Base-by-base conservation (phyloP, 2,329 filamentous ascomycete genomes). In the Cryoendolithus antarcticus region DNA sequence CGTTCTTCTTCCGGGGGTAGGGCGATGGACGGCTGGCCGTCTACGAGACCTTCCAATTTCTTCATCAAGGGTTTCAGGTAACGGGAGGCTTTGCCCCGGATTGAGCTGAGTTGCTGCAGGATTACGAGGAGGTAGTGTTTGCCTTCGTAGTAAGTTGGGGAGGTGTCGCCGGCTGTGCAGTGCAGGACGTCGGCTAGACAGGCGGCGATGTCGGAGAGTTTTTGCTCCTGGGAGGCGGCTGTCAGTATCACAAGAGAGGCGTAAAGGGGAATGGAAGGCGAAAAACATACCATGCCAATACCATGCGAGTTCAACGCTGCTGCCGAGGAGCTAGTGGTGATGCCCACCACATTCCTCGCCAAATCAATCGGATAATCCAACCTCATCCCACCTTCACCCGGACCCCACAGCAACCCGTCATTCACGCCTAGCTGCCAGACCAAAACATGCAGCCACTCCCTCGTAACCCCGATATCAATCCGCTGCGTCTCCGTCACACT, bases 401-500 rank as follows among this genome's bases (percentile, higher is more conserved):
- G 49, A 12, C 52, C 49, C 55, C 56, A 58, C 4, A 59, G 56
- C 33, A 60, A 37, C 4, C 57, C 57, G 30, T 59, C 59, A 31
- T 50, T 55, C 10, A 60, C 57, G 8, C 57, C 57, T 53, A 60
- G 57, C 38, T 60, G 57, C 57, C 57, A 60, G 6, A 56, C 54
- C n/a, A 60, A 40, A 4, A 60, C 52, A 35, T 60, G 57, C 6
- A 60, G 38, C 57, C 57, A 60, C 35, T 59, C 55, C 34, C 57
- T 39, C 6, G 56, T 57, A 3, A 60, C 45, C 32, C 44, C 44
- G 11, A 60, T 59, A 38, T 60, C 57, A 11, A 60, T 42, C 12
- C 53, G 52, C 37, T 59, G 55, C n/a, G 55, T 59, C 37, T 60
- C 57, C 6, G 48, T 55, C 5, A 58, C 39, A 6, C 54, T 44